Evolutionary conservation across 2,329 filamentous ascomycete species (phyloP).

Genomic region (Akanthomyces lecanii): DNA sequence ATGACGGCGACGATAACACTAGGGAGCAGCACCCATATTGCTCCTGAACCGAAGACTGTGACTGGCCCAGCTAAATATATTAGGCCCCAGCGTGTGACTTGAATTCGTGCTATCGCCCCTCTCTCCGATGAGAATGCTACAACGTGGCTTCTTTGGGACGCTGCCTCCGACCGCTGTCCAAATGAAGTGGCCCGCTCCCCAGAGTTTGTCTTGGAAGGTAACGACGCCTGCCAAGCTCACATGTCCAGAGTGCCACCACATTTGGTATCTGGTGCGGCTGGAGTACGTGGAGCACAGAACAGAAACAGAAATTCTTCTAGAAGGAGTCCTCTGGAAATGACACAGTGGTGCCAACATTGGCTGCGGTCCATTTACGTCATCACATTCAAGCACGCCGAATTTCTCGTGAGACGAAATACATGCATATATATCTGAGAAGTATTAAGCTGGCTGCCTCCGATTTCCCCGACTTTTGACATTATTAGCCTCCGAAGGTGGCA

Average conservation of each 20-base stretch:
- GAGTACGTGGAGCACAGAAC: not conserved
- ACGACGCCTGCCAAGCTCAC: conserved; percentile 9
- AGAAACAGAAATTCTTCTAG: not conserved
- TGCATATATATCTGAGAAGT: not conserved
- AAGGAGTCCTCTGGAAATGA: not conserved
- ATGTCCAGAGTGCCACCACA: not conserved
- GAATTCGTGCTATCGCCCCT: not conserved
- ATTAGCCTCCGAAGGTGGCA: not conserved
- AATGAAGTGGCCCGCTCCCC: not conserved
- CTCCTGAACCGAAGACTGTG: not conserved
- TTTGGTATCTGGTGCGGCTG: not conserved
- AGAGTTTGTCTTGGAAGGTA: not conserved
- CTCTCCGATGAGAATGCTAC: not conserved
- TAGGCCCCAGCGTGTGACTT: conserved; percentile 1
- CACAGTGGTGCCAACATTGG: not conserved
- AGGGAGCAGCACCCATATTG: not conserved
- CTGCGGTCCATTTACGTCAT: not conserved
- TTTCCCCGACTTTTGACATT: not conserved
- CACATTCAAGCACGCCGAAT: not conserved
- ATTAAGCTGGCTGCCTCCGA: no score
- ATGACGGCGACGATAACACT: not conserved
- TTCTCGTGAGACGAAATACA: not conserved
- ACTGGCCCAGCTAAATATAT: conserved; percentile 1
- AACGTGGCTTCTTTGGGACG: conserved; percentile 1
- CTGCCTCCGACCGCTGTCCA: not conserved